Evolutionary conservation across 768 basidiomycete genomes (phyloP).

Genomic region (Roridomyces roridus): DNA sequence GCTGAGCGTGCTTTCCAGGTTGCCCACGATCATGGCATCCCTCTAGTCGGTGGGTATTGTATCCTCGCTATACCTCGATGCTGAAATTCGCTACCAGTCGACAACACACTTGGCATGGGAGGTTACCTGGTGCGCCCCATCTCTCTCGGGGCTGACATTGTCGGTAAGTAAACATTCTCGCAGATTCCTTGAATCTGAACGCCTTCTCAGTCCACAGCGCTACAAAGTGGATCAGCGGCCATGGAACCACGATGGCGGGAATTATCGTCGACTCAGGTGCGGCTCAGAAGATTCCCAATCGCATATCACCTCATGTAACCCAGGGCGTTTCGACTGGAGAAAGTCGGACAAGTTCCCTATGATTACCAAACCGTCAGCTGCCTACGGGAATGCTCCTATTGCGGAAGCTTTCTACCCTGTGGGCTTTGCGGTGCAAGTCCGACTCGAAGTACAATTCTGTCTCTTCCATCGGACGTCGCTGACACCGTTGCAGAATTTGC

Average conservation of each 20-base stretch:
- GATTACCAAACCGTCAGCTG: slow-evolving; percentile 60
- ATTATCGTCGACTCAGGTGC: slow-evolving; percentile 64
- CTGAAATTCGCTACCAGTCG: slow-evolving; percentile 38
- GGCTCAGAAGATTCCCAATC: slow-evolving; percentile 17
- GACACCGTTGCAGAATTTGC: slow-evolving; percentile 47
- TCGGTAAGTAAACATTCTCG: slow-evolving; percentile 70
- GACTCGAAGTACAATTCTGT: slow-evolving; percentile 34
- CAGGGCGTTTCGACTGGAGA: slow-evolving; percentile 62
- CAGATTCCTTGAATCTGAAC: slow-evolving; percentile 54
- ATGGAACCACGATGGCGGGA: slow-evolving; percentile 68
- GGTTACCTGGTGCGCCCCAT: slow-evolving; percentile 75
- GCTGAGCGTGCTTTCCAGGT: slow-evolving; percentile 39
- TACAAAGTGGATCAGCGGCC: slow-evolving; percentile 37
- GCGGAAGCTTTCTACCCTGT: slow-evolving; percentile 51
- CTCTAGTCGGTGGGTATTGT: slow-evolving; percentile 45
- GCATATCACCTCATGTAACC: neutral
- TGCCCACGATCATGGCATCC: slow-evolving; percentile 65
- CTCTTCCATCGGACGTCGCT: no score
- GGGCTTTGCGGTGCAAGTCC: slow-evolving; percentile 57
- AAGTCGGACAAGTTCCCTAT: slow-evolving; percentile 57
- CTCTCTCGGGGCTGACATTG: slow-evolving; percentile 78
- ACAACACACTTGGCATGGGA: slow-evolving; percentile 71
- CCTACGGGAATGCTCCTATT: slow-evolving; percentile 60
- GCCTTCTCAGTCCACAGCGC: slow-evolving; percentile 15
- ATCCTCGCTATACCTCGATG: no score